Evolutionary conservation across 805 yeast species (phyloP).

Genomic region (Ogataea haglerorum): DNA sequence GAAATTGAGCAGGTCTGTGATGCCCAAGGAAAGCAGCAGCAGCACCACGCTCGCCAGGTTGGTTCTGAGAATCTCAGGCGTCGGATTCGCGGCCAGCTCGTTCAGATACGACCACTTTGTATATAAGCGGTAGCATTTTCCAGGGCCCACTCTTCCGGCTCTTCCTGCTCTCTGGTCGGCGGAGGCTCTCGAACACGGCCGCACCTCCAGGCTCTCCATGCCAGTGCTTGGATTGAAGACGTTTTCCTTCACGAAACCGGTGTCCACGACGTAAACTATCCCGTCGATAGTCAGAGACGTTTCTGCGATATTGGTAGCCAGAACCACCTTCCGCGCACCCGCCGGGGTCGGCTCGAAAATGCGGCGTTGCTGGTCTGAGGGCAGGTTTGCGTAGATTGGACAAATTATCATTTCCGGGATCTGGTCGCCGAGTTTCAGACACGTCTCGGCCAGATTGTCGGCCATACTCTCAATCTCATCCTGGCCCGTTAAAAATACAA

Average conservation of each 20-base stretch:
- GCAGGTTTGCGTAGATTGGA: conserved; percentile 89
- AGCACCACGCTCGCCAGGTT: conserved; percentile 76
- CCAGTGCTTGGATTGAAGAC: conserved; percentile 84
- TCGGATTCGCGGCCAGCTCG: conserved; percentile 75
- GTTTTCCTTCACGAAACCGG: conserved; percentile 92
- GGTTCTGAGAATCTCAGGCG: conserved; percentile 89
- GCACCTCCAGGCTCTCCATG: conserved; percentile 81
- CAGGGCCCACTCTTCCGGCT: conserved; percentile 98
- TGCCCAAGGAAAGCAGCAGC: conserved; percentile 76
- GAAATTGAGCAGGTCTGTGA: conserved; percentile 74
- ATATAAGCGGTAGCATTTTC: conserved; percentile 85
- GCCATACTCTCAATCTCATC: conserved; percentile 89
- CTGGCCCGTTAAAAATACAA: conserved; percentile 92
- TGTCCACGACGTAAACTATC: conserved; percentile 89
- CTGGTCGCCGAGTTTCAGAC: conserved; percentile 55
- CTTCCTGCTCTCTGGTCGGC: conserved; percentile 97
- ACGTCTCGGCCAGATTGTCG: conserved; percentile 65
- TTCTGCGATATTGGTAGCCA: conserved; percentile 97
- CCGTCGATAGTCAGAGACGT: conserved; percentile 96
- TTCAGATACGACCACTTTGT: conserved; percentile 78
- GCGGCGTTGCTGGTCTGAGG: conserved; percentile 73
- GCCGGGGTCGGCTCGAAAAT: conserved; percentile 88
- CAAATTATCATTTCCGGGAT: conserved; percentile 65
- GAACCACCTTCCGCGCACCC: conserved; percentile 75
- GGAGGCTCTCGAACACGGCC: conserved; percentile 90